These are phyloP conservation scores for Fusarium euwallaceae DNA, from an alignment of 2,329 filamentous ascomycete genomes.

Conservation along the genomic window DNA sequence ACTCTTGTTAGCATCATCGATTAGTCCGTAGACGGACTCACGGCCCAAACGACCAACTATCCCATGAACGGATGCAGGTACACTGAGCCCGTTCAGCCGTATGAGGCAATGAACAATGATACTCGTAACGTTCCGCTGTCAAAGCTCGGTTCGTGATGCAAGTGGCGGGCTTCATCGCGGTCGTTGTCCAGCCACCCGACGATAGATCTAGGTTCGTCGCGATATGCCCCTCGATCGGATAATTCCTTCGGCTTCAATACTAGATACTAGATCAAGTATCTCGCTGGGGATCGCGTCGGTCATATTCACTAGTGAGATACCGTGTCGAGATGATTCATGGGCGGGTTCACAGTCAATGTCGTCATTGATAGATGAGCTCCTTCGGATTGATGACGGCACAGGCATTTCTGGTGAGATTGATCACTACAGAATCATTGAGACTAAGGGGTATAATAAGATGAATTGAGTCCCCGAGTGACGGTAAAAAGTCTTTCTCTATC, in stretches of 20 bases:
- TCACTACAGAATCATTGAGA: not conserved
- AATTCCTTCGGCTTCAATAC: not conserved
- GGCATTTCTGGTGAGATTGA: not conserved
- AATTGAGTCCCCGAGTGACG: not conserved
- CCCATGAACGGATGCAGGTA: not conserved
- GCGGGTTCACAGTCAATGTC: constrained; percentile 33
- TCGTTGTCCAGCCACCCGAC: constrained; percentile 26
- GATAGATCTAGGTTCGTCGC: constrained; percentile 8
- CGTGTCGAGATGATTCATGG: constrained; percentile 40
- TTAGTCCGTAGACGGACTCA: not conserved
- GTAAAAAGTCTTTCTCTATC: accelerated
- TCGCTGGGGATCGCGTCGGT: constrained; percentile 18
- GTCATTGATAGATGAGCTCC: constrained; percentile 37
- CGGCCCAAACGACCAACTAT: not conserved
- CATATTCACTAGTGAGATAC: constrained; percentile 21
- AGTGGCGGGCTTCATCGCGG: constrained; percentile 2
- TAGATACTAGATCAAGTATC: constrained; percentile 2
- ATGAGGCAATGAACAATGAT: not conserved
- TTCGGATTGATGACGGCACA: constrained; percentile 28
- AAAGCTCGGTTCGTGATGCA: constrained; percentile 14
- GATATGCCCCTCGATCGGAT: constrained; percentile 25
- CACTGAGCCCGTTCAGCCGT: not conserved
- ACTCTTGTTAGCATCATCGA: not conserved
- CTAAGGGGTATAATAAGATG: constrained; percentile 34
- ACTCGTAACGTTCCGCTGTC: constrained; percentile 1